Evolutionary conservation across 2,329 filamentous ascomycete species (phyloP), one percentile per base, ranked within the genome.

Genomic region (Zalaria obscura): DNA sequence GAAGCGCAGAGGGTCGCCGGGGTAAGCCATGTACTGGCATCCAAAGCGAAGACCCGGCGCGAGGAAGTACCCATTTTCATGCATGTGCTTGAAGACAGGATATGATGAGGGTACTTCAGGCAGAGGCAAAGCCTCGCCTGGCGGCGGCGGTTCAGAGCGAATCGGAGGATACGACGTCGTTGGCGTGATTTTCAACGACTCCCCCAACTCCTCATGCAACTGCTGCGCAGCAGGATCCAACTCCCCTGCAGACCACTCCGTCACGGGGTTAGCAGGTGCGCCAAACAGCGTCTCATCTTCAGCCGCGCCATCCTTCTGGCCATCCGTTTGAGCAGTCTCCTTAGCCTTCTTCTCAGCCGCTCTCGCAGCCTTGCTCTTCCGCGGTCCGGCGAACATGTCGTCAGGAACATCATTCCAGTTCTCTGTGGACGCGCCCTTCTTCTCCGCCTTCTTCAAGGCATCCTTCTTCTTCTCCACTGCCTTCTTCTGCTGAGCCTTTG

Each of bases 31-130:
- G 62, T 93, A 95, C 55, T 91, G 78, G 52, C 88, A 93, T 26
- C 91, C 91, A 55, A 98, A 98, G 26, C 91, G 83, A 40, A 98
- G 71, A 5, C 91, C 91, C 1, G 91, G 91, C 41, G 87, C 88
- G 55, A 91, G 78, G 64, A 82, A 96, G 63, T 89, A 95, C 39
- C 82, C 83, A 11, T 73, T 69, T 5, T 72, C 69, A 55, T 95
- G 84, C 26, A 98, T 68, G 56, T 91, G 80, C 31, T 75, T 76
- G 62, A 86, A 94, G 25, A 96, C 67, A 3, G 84, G 77, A 51
- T 85, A 88, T 2, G 76, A 78, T 11, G 63, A 60, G 3, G 73
- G 65, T 34, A 33, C 43, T 36, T 35, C 48, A 39, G 41, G 50
- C 49, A 41, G 51, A 26, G 43, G 55, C 3, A 64, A 53, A 7